phyloP scores from a whole-genome alignment of 306 rosid species.

The Quercus wislizeni region DNA sequence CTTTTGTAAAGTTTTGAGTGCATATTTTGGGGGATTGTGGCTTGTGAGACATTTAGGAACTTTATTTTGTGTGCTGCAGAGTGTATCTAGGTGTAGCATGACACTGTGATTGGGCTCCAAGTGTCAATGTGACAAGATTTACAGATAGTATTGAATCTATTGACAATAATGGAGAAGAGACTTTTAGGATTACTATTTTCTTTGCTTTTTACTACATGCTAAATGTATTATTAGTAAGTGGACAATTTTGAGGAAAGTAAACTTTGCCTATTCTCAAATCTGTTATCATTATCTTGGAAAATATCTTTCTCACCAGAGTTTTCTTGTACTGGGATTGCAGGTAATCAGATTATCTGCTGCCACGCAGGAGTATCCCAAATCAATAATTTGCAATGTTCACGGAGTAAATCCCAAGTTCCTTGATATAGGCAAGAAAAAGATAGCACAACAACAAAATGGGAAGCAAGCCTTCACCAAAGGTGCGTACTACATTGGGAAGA shows the following conservation, averaged over 20 bases:
- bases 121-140: too few species aligned
- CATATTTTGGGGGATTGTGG: neutral
- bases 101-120: too few species aligned
- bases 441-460: conserved; percentile 63
- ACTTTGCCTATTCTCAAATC: neutral
- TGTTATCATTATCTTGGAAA: neutral
- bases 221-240: neutral
- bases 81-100: neutral
- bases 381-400: conserved; percentile 85
- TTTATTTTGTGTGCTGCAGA: neutral
- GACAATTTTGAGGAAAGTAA: neutral
- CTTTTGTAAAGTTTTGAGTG: neutral
- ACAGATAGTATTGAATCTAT: neutral
- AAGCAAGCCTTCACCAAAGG: conserved; percentile 63
- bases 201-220: neutral
- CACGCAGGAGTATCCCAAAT: conserved; percentile 79
- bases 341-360: conserved; percentile 96
- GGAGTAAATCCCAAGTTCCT: conserved; percentile 97
- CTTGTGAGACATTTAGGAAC: neutral
- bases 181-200: neutral
- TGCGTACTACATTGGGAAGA: conserved; percentile 92
- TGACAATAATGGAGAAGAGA: neutral
- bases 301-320: conserved; percentile 22
- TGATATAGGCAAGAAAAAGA: conserved; percentile 70
- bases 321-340: conserved; percentile 41